These are phyloP conservation scores for Cutaneotrichosporon sp. DNA, from an alignment of 1,284 basidiomycete genomes.

Conservation along the genomic window DNA sequence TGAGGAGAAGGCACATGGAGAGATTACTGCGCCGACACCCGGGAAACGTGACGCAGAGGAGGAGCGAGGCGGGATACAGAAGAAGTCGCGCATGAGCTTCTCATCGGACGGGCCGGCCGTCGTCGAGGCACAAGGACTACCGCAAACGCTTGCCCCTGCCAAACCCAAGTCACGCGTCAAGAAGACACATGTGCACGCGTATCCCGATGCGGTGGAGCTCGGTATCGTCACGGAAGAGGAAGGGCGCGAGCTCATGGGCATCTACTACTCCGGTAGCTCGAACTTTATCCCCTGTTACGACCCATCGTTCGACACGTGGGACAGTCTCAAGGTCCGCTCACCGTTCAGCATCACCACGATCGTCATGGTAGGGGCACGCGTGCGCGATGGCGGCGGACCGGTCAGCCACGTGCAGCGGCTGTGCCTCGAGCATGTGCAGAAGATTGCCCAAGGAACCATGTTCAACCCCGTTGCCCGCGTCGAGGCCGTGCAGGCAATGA, in stretches of 20 bases:
- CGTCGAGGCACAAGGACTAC: conserved; percentile 42
- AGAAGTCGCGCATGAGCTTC: conserved; percentile 31
- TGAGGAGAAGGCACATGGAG: conserved; percentile 36
- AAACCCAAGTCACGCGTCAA: conserved; percentile 35
- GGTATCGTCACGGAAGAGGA: conserved; percentile 73
- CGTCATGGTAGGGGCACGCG: conserved; percentile 82
- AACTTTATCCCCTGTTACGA: conserved; percentile 87
- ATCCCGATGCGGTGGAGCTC: conserved; percentile 50
- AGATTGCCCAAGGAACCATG: conserved; percentile 67
- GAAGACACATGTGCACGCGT: conserved; percentile 47
- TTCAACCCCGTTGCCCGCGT: conserved; percentile 76
- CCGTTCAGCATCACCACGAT: conserved; percentile 64
- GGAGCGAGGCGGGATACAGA: conserved; percentile 16
- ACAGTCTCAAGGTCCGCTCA: conserved; percentile 54
- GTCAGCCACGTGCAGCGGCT: conserved; percentile 43
- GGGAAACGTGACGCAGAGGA: conserved; percentile 8
- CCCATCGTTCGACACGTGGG: conserved; percentile 71
- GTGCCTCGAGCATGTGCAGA: conserved; percentile 68
- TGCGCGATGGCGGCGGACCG: conserved; percentile 73
- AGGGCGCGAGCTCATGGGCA: conserved; percentile 75
- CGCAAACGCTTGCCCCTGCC: conserved; percentile 29
- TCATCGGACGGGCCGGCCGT: conserved; percentile 26
- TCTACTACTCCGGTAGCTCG: conserved; percentile 79
- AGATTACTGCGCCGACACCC: not conserved
- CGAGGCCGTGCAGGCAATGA: conserved; percentile 87